These are phyloP conservation scores for Scleroderma bovista DNA, from an alignment of 768 basidiomycete genomes.

Conservation along the genomic window DNA sequence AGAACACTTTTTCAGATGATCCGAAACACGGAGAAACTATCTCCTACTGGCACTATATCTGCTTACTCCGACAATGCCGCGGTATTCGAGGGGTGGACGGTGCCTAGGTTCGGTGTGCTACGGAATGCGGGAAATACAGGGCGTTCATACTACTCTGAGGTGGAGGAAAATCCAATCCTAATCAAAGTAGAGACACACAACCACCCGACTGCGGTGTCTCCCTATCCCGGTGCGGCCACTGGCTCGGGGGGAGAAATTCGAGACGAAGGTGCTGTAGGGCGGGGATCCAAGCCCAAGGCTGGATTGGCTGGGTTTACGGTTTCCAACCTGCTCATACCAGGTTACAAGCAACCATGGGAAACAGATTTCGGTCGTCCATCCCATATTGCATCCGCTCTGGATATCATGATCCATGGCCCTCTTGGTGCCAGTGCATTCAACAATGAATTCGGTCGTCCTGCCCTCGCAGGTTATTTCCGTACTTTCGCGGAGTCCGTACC, in stretches of 20 bases:
- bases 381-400: slow-evolving; percentile 89
- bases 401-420: slow-evolving; percentile 97
- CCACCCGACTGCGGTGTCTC: slow-evolving; percentile 97
- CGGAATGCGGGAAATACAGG: slow-evolving; percentile 13
- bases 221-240: slow-evolving; percentile 97
- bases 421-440: slow-evolving; percentile 95
- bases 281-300: slow-evolving; percentile 95
- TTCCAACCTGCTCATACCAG: slow-evolving; percentile 90
- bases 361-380: slow-evolving; percentile 83
- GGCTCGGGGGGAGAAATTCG: slow-evolving; percentile 98
- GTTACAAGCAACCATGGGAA: slow-evolving; percentile 93
- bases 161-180: slow-evolving; percentile 81
- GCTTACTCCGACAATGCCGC: slow-evolving; percentile 99
- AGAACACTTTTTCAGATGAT: slow-evolving; percentile 94
- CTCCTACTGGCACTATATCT: slow-evolving; percentile 76
- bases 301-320: slow-evolving; percentile 91
- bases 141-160: slow-evolving; percentile 48
- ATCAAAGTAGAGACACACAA: slow-evolving; percentile 99
- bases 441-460: slow-evolving; percentile 96
- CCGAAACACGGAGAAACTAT: slow-evolving; percentile 84
- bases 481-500: slow-evolving; percentile 83
- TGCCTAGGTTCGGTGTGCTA: slow-evolving; percentile 69
- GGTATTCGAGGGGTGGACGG: slow-evolving; percentile 68
- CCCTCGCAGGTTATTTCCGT: slow-evolving; percentile 89
- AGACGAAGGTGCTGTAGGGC: slow-evolving; percentile 94